Percentiles rank a stretch among this genome's conserved stretches.
These are phyloP conservation scores for Trichoderma asperelloides DNA, from an alignment of 495 filamentous ascomycete genomes.

Conservation along the genomic window DNA sequence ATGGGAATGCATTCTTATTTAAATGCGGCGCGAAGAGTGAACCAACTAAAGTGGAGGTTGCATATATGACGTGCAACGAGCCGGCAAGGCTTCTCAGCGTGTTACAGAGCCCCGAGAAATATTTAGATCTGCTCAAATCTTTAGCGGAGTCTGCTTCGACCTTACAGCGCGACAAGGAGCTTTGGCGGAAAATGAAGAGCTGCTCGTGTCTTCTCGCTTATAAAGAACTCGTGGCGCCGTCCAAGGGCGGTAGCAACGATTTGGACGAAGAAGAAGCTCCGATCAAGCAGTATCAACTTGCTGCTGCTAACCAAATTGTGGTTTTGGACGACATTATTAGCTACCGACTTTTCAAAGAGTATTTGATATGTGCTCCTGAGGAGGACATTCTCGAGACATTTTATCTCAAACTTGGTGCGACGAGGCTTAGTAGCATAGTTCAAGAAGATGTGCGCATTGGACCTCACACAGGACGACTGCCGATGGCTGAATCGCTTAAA, in stretches of 20 bases:
- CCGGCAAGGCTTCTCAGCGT: conserved; percentile 69
- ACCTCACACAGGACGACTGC: conserved; percentile 35
- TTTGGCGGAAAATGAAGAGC: conserved; percentile 67
- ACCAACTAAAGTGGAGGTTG: conserved; percentile 77
- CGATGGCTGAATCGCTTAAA: conserved; percentile 47
- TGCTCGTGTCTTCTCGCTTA: conserved; percentile 72
- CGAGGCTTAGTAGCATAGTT: conserved; percentile 49
- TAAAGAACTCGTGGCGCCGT: conserved; percentile 53
- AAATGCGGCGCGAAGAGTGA: conserved; percentile 83
- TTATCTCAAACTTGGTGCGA: conserved; percentile 58
- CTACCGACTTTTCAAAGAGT: conserved; percentile 73
- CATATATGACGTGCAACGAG: conserved; percentile 64
- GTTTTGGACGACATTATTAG: conserved; percentile 80
- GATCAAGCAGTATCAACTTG: conserved; percentile 69
- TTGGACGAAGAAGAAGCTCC: conserved; percentile 61
- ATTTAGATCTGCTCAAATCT: conserved; percentile 67
- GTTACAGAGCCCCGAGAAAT: conserved; percentile 73
- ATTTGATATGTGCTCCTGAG: conserved; percentile 74
- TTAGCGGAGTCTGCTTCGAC: conserved; percentile 59
- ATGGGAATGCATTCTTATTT: conserved; percentile 81
- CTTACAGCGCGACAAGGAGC: conserved; percentile 67
- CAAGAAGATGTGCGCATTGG: conserved; percentile 51
- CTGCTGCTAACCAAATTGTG: conserved; percentile 58
- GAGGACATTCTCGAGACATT: conserved; percentile 81
- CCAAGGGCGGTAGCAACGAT: conserved; percentile 36